phyloP scores from a whole-genome alignment of 305 asterid genomes.

The Ajuga reptans region DNA sequence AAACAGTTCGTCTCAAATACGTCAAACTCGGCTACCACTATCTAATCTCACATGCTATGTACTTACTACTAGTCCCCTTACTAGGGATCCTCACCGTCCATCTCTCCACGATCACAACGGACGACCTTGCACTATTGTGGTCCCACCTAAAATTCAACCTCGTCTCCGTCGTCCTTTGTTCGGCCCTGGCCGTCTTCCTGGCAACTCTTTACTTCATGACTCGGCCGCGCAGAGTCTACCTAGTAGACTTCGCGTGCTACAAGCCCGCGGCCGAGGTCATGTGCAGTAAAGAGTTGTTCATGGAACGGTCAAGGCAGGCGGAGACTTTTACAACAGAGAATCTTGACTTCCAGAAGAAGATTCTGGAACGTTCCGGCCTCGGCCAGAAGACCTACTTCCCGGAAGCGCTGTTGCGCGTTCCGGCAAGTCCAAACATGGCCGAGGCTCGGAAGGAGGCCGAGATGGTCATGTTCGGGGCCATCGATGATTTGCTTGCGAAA shows the following conservation, averaged over 20 bases:
- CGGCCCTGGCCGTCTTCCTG: conserved; percentile 41
- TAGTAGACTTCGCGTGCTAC: conserved; percentile 68
- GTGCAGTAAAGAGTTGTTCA: conserved; percentile 43
- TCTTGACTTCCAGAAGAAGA: conserved; percentile 50
- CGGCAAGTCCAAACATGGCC: conserved; percentile 46
- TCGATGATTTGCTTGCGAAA: conserved; percentile 51
- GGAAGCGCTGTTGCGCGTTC: conserved; percentile 32
- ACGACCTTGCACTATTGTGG: conserved; percentile 33
- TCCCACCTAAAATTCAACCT: conserved; percentile 47
- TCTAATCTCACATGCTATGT: conserved; percentile 47
- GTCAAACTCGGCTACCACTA: conserved; percentile 73
- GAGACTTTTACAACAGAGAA: conserved; percentile 42
- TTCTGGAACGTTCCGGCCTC: conserved; percentile 59
- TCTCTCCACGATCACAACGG: conserved; percentile 27
- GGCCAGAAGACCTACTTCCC: conserved; percentile 74
- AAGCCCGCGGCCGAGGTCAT: conserved; percentile 39
- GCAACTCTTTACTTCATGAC: conserved; percentile 54
- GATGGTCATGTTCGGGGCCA: conserved; percentile 71
- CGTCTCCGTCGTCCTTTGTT: conserved; percentile 34
- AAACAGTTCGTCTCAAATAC: conserved; percentile 53
- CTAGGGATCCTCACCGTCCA: conserved; percentile 30
- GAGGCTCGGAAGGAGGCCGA: conserved; percentile 68
- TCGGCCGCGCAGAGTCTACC: conserved; percentile 47
- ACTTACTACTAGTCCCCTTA: conserved; percentile 39
- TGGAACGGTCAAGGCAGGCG: conserved; percentile 35